These are phyloP conservation scores for Sophora flavescens DNA, from an alignment of 306 rosid species.

Conservation along the genomic window DNA sequence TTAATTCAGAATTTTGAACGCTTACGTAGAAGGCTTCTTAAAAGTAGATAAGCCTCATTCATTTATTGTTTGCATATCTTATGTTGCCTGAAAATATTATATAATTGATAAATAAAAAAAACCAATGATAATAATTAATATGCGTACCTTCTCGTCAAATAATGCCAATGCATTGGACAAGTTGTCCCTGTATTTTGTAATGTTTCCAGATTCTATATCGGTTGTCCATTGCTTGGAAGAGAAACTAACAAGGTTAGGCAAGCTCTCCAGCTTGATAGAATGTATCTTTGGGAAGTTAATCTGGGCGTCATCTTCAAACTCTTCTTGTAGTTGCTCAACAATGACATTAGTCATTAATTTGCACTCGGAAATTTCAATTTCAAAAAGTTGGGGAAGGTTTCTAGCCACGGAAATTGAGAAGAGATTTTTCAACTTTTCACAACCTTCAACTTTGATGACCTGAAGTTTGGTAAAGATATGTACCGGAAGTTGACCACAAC, in stretches of 20 bases:
- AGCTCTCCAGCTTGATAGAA: neutral
- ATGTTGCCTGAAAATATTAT: neutral
- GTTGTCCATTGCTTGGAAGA: neutral
- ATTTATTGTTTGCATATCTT: neutral
- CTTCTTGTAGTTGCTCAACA: neutral
- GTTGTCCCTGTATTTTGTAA: neutral
- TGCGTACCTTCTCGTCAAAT: neutral
- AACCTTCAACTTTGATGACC: neutral
- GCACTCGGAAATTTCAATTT: neutral
- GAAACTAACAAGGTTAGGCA: neutral
- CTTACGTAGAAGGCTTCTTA: too few relatives aligned
- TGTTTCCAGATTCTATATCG: neutral
- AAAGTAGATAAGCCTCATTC: too few relatives aligned
- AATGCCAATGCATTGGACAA: neutral
- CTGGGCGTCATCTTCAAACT: neutral
- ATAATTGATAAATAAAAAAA: neutral
- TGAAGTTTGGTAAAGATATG: too few relatives aligned
- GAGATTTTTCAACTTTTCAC: neutral
- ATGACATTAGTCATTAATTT: neutral
- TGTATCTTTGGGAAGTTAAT: neutral
- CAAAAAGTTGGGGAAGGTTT: neutral
- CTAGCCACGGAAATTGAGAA: neutral
- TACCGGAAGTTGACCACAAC: too few relatives aligned
- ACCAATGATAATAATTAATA: neutral
- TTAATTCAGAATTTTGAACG: too few relatives aligned